phyloP scores from a whole-genome alignment of 2,329 filamentous ascomycete genomes.

The Simplicillium aogashimaense region DNA sequence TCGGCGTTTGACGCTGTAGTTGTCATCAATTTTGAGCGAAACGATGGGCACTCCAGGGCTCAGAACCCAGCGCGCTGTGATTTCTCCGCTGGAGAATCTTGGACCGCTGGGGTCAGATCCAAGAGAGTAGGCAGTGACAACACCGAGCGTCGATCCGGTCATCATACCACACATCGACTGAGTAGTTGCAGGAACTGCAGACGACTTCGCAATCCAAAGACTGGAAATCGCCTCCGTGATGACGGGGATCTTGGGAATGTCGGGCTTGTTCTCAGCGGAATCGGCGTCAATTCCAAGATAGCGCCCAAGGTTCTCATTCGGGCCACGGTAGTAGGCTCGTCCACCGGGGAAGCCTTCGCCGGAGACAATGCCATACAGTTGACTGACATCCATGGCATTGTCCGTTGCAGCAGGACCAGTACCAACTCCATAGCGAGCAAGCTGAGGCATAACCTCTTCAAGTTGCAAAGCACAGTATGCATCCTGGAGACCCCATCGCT shows the following conservation, averaged over 20 bases:
- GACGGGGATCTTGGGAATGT: constrained; percentile 67
- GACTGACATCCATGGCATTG: constrained; percentile 87
- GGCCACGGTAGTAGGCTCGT: constrained; percentile 65
- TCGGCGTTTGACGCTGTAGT: constrained; percentile 63
- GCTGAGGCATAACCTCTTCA: constrained; percentile 63
- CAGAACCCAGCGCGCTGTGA: constrained; percentile 81
- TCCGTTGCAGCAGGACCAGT: constrained; percentile 68
- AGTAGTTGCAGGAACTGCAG: constrained; percentile 59
- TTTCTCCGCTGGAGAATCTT: constrained; percentile 60
- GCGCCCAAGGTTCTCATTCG: constrained; percentile 64
- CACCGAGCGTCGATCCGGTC: constrained; percentile 71
- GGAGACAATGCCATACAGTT: constrained; percentile 71
- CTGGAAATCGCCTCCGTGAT: constrained; percentile 63
- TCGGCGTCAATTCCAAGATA: constrained; percentile 57
- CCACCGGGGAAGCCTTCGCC: constrained; percentile 84
- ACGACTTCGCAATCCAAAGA: constrained; percentile 85
- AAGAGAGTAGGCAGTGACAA: constrained; percentile 74
- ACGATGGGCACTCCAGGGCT: constrained; percentile 91
- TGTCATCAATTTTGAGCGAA: constrained; percentile 72
- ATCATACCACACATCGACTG: constrained; percentile 74
- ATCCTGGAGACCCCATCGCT: constrained; percentile 74
- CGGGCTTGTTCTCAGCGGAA: constrained; percentile 52
- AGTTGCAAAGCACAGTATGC: constrained; percentile 68
- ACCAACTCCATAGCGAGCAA: constrained; percentile 68
- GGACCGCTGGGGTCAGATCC: constrained; percentile 48